Base-by-base conservation (phyloP, 495 filamentous ascomycete species). In the Tirmania nivea region DNA sequence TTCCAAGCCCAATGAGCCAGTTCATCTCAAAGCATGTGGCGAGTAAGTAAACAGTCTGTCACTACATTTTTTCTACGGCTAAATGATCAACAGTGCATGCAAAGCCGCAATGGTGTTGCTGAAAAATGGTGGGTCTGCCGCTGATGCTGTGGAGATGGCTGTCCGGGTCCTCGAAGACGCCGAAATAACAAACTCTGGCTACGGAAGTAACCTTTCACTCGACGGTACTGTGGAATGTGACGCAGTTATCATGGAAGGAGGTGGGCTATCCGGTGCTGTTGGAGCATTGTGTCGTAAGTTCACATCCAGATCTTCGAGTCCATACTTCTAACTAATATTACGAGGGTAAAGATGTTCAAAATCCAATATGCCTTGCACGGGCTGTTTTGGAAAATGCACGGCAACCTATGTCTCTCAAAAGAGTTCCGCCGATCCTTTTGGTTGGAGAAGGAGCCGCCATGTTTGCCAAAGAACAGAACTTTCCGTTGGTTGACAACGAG, bases 111-210 rank as follows among this genome's bases (percentile, higher is more conserved):
- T 96, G 80, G 70, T 69, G 47, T 70, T 92, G 55, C 71, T 97
- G 42, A 78, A 71, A 49, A 75, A 74, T 62, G 92, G 90, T 5
- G 84, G 79, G 16, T 75, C 77, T 49, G 85, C 88, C 4, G 69
- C 90, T 20, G 85, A 95, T 56, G 90, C 90, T n/a, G 86, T 93
- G 34, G 90, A 96, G 66, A 78, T 83, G 51, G 88, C 92, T 31
- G 75, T 97, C 55, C 83, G 78, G 60, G 71, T 81, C 16, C 74
- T 97, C 37, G 90, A 97, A 65, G 84, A 97, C 62, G 78, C 80
- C 48, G 85, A 94, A 58, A 94, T 97, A 60, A 96, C 92, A 20
- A 97, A 97, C 66, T 81, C 88, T 14, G 90, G 92, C 14, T 95
- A 81, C 60, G 92, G 92, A 35, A 96, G 92, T 69, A 97, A 97